A percentile compares a stretch with the other conserved stretches of the same genome.
Evolutionary conservation across 2,329 filamentous ascomycete species (phyloP).

Genomic region (Thielaviopsis ethacetica): DNA sequence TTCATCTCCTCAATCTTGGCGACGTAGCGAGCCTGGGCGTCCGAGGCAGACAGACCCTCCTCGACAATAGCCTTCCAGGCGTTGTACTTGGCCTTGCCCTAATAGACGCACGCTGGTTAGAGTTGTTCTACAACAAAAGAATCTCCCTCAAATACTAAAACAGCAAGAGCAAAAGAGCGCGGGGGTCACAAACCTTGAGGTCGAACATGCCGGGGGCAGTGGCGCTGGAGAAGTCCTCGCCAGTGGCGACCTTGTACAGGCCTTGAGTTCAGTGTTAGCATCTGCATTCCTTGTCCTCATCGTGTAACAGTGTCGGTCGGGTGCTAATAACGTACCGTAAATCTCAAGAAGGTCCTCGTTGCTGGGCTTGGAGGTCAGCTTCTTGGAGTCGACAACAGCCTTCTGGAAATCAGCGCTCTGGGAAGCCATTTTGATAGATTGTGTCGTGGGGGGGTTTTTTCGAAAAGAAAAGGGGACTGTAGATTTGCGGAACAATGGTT

Average conservation of each 20-base stretch:
- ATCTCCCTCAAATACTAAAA: neutral
- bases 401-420: constrained; percentile 30
- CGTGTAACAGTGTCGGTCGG: neutral
- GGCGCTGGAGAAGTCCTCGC: constrained; percentile 40
- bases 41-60: constrained; percentile 40
- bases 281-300: neutral
- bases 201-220: constrained; percentile 52
- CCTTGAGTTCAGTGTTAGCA: constrained; percentile 20
- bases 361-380: constrained; percentile 47
- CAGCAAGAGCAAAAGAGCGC: neutral
- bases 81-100: constrained; percentile 68
- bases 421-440: constrained; percentile 25
- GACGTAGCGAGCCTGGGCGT: constrained; percentile 66
- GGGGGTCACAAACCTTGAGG: constrained; percentile 36
- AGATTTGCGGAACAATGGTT: no score
- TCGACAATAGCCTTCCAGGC: constrained; percentile 60
- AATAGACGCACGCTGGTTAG: constrained; percentile 5
- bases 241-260: constrained; percentile 41
- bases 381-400: constrained; percentile 47
- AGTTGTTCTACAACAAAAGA: constrained; percentile 1
- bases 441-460: constrained; percentile 6
- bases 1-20: constrained; percentile 56
- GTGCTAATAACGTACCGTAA: constrained; percentile 29
- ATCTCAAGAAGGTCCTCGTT: constrained; percentile 49
- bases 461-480: no score